These are phyloP conservation scores for Solanum aculeatissimum DNA, from an alignment of 305 asterid species.

Conservation along the genomic window DNA sequence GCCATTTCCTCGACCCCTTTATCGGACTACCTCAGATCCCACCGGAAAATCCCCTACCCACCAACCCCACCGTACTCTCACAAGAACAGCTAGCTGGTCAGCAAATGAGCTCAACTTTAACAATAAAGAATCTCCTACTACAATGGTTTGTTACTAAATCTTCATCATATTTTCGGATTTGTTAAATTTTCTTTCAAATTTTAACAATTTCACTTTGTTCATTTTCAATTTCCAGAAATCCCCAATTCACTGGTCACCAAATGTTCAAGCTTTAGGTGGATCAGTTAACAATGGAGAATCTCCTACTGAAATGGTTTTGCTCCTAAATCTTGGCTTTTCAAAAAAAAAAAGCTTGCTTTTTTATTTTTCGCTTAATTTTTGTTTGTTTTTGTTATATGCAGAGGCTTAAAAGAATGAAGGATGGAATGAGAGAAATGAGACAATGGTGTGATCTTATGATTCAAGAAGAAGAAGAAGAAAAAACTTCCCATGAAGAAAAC, in stretches of 20 bases:
- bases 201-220: neutral
- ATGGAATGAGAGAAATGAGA: constrained; percentile 12
- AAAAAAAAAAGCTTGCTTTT: no score
- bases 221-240: neutral
- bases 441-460: constrained; percentile 3
- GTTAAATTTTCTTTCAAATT: neutral
- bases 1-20: neutral
- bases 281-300: neutral
- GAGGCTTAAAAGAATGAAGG: constrained; percentile 13
- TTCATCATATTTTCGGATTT: neutral
- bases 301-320: constrained; percentile 1
- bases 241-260: neutral
- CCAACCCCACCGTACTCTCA: neutral
- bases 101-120: neutral
- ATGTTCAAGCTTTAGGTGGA: neutral
- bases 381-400: neutral
- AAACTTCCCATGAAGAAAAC: neutral
- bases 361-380: neutral
- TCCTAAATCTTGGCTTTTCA: neutral
- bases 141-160: neutral
- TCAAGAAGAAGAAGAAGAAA: neutral
- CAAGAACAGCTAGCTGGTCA: neutral
- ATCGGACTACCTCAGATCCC: neutral
- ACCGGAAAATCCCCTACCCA: neutral
- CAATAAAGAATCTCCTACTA: neutral